Conservation (phyloP, 345 rosid species). For the Sisymbrium altissimum region DNA sequence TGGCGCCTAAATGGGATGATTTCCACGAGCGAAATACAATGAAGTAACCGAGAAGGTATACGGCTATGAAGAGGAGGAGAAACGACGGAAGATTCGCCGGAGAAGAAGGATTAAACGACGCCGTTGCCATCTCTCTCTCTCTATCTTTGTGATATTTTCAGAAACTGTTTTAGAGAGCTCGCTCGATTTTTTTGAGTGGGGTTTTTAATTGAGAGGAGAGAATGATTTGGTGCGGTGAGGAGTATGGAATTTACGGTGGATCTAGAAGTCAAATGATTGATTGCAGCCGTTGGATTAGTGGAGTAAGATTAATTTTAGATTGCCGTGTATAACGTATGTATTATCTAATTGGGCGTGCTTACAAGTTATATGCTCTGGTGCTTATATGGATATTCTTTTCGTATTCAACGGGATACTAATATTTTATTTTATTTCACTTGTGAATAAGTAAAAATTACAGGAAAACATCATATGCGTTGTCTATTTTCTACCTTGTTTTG, state of each 20-base stretch:
- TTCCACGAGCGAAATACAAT: conserved; percentile 61
- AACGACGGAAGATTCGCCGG: conserved; percentile 30
- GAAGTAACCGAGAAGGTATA: conserved; percentile 49
- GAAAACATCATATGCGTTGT: not conserved
- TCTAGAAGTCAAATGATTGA: not conserved
- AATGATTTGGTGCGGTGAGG: not conserved
- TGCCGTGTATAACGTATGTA: too few relatives aligned
- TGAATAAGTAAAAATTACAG: not conserved
- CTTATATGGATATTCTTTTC: conserved; percentile 24
- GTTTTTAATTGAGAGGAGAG: not conserved
- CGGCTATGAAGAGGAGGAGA: conserved; percentile 43
- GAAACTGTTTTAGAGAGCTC: not conserved
- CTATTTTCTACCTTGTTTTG: not conserved
- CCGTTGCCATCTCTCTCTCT: conserved; percentile 35
- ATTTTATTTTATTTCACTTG: not conserved
- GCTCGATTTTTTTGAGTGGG: too few relatives aligned
- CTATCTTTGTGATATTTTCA: not conserved
- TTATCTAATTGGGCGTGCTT: not conserved
- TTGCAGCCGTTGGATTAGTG: conserved; percentile 20
- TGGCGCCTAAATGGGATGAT: conserved; percentile 55
- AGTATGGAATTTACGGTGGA: not conserved
- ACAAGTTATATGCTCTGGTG: conserved; percentile 26
- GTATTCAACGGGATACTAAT: not conserved
- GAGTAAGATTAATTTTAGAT: not conserved
- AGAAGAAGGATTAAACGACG: conserved; percentile 10